These are phyloP conservation scores for Kentomonas sorsogonicus DNA, from an alignment of 208 protist species.

Conservation along the genomic window DNA sequence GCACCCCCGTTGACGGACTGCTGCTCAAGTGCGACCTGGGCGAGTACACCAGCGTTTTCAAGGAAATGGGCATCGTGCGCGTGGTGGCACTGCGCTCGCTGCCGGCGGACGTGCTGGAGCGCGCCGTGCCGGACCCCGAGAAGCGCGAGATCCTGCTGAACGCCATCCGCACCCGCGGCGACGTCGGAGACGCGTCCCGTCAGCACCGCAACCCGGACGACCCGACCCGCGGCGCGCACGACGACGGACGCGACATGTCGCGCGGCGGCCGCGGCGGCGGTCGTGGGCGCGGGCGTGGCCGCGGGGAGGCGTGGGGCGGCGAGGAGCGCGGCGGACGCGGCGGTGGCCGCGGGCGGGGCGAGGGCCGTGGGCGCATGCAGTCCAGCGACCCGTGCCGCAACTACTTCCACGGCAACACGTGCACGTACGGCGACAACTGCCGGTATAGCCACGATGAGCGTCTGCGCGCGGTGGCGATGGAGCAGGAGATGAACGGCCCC, in stretches of 20 bases:
- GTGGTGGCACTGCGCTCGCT: constrained; percentile 73
- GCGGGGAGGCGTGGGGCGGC: constrained; percentile 7
- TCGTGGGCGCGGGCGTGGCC: constrained; percentile 17
- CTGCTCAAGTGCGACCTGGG: too few species aligned
- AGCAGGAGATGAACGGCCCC: constrained; percentile 17
- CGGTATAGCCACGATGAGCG: constrained; percentile 69
- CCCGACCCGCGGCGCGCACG: constrained; percentile 10
- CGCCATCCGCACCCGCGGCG: constrained; percentile 66
- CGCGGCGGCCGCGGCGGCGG: constrained; percentile 30
- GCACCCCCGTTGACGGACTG: too few species aligned
- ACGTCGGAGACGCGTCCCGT: constrained; percentile 18
- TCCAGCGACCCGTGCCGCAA: constrained; percentile 73
- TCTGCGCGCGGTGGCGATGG: constrained; percentile 23
- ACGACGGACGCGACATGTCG: constrained; percentile 20
- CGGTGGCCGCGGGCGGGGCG: not conserved
- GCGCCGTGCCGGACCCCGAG: constrained; percentile 67
- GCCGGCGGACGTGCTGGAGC: constrained; percentile 50
- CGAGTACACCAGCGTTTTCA: constrained; percentile 65
- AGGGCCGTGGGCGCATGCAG: not conserved
- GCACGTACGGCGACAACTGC: constrained; percentile 79
- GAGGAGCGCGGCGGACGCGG: constrained; percentile 3
- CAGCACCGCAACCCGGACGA: constrained; percentile 9
- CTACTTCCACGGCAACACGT: constrained; percentile 53
- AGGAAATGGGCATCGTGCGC: constrained; percentile 62
- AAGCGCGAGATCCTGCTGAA: constrained; percentile 59